Percentiles rank a stretch among this genome's conserved stretches.
These are phyloP conservation scores for Aspergillus quadrilineatus DNA, from an alignment of 2,329 filamentous ascomycete species.

Conservation along the genomic window DNA sequence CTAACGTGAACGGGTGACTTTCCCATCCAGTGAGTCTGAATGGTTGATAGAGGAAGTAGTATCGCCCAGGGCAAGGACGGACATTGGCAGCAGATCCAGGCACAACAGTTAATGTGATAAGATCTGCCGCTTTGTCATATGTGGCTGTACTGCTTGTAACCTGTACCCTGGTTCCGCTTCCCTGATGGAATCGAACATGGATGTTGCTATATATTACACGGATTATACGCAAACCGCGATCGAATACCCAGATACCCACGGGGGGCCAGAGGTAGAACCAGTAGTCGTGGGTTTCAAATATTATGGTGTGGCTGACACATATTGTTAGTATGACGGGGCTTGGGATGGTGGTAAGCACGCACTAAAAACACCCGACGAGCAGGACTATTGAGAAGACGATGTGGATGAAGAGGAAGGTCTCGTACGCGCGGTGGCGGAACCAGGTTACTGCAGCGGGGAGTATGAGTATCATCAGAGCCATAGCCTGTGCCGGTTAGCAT, in stretches of 20 bases:
- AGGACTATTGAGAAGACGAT: constrained; percentile 40
- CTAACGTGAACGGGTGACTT: constrained; percentile 54
- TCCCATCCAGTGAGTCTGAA: constrained; percentile 48
- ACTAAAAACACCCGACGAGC: constrained; percentile 52
- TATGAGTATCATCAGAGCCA: constrained; percentile 42
- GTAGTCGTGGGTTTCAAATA: constrained; percentile 50
- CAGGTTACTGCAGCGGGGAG: constrained; percentile 48
- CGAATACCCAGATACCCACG: constrained; percentile 50
- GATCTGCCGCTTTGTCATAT: constrained; percentile 46
- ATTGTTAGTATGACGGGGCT: neutral
- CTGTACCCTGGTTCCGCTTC: constrained; percentile 16
- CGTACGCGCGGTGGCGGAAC: constrained; percentile 47
- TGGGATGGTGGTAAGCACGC: constrained; percentile 17
- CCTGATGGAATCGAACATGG: constrained; percentile 28
- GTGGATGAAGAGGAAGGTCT: constrained; percentile 44
- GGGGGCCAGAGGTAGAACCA: constrained; percentile 53
- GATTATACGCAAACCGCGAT: constrained; percentile 46
- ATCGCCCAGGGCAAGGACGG: constrained; percentile 45
- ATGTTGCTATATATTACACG: constrained; percentile 48
- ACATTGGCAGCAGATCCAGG: constrained; percentile 29
- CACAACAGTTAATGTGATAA: constrained; percentile 49
- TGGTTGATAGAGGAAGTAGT: constrained; percentile 53
- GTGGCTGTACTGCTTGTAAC: constrained; percentile 40
- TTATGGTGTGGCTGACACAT: constrained; percentile 44
- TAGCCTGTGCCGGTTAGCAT: constrained; percentile 25